Conservation (phyloP, 306 rosid species). For the Castanea sativa region DNA sequence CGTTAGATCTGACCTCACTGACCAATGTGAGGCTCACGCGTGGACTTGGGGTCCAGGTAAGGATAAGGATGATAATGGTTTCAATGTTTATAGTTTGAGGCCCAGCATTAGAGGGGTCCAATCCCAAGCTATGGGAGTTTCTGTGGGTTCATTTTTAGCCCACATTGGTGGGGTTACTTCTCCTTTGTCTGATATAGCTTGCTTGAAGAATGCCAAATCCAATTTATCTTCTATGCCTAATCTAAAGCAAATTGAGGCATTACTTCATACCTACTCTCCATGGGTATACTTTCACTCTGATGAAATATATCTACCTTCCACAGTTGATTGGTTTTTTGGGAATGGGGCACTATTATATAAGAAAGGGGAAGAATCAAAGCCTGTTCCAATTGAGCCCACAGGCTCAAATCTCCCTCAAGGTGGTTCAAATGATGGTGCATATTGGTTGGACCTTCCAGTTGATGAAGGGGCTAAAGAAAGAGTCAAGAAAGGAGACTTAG, state of each 20-base stretch:
- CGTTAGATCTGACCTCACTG: conserved; percentile 60
- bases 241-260: conserved; percentile 37
- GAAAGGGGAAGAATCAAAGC: conserved; percentile 41
- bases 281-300: conserved; percentile 58
- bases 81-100: conserved; percentile 46
- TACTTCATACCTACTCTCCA: conserved; percentile 57
- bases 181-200: conserved; percentile 28
- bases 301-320: conserved; percentile 58
- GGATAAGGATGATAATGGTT: conserved; percentile 21
- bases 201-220: conserved; percentile 55
- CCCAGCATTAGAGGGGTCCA: conserved; percentile 51
- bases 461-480: conserved; percentile 37
- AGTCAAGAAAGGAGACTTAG: conserved; percentile 55
- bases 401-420: conserved; percentile 72
- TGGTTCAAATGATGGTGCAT: conserved; percentile 48
- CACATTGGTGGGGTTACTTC: conserved; percentile 17
- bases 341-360: conserved; percentile 60
- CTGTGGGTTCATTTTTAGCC: conserved; percentile 56
- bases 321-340: conserved; percentile 61
- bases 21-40: conserved; percentile 42
- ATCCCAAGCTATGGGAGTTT: conserved; percentile 51
- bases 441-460: conserved; percentile 64
- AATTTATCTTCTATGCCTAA: conserved; percentile 51
- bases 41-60: conserved; percentile 60
- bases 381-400: conserved; percentile 35